phyloP scores from a whole-genome alignment of 805 yeast genomes.

The Kazachstania viticola region DNA sequence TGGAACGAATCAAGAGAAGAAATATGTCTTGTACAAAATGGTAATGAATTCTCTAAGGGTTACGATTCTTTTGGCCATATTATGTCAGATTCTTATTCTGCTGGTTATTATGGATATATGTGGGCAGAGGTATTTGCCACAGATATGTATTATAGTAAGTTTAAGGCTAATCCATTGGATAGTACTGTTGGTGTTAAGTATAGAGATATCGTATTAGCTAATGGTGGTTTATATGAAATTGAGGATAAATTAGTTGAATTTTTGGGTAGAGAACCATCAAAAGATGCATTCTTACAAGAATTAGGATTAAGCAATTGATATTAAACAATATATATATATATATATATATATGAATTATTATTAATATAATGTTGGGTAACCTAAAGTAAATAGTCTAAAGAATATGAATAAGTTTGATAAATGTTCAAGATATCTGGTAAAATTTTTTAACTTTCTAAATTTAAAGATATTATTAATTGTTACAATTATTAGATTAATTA shows the following conservation, averaged over 20 bases:
- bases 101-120: slow-evolving; percentile 78
- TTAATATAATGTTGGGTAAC: too few species aligned
- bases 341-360: too few species aligned
- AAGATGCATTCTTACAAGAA: slow-evolving; percentile 62
- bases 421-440: slow-evolving; percentile 11
- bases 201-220: slow-evolving; percentile 54
- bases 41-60: slow-evolving; percentile 47
- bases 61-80: slow-evolving; percentile 70
- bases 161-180: slow-evolving; percentile 58
- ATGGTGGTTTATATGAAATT: slow-evolving; percentile 68
- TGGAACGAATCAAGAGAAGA: slow-evolving; percentile 63
- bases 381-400: too few species aligned
- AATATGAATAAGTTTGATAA: too few species aligned
- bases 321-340: slow-evolving; percentile 2
- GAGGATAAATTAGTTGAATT: slow-evolving; percentile 51
- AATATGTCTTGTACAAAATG: slow-evolving; percentile 47
- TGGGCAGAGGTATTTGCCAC: slow-evolving; percentile 82
- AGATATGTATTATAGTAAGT: slow-evolving; percentile 65
- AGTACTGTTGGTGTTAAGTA: slow-evolving; percentile 49
- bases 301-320: slow-evolving; percentile 43
- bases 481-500: slow-evolving; percentile 15
- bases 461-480: slow-evolving; percentile 14
- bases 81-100: slow-evolving; percentile 73
- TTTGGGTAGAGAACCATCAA: slow-evolving; percentile 66
- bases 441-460: slow-evolving; percentile 6